Evolutionary conservation across 495 filamentous ascomycete species (phyloP).

Genomic region (Penicillium maclennaniae): DNA sequence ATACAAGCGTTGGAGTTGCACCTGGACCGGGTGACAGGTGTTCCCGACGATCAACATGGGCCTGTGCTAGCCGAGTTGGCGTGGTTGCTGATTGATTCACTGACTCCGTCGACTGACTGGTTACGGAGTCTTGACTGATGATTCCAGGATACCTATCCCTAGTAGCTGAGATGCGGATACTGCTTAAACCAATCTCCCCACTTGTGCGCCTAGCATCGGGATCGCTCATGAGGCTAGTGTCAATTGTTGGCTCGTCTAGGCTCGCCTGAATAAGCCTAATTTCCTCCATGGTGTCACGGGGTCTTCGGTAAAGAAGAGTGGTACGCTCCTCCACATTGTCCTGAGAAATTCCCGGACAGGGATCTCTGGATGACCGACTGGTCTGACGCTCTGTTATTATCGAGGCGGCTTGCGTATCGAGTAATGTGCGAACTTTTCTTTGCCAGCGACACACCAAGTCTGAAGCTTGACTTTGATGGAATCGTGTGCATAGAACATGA

Average conservation of each 20-base stretch:
- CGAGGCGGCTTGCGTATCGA: background rate
- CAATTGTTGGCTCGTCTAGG: background rate
- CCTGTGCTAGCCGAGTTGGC: background rate
- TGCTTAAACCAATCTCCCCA: background rate
- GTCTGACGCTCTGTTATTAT: background rate
- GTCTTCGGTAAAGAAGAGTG: background rate
- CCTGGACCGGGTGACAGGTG: no score
- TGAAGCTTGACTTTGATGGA: constrained; percentile 24
- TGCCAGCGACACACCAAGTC: constrained; percentile 16
- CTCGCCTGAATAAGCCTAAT: background rate
- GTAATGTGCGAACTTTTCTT: constrained; percentile 9
- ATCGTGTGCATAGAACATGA: constrained; percentile 22
- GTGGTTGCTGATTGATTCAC: background rate
- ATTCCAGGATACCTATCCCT: background rate
- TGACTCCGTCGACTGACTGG: background rate
- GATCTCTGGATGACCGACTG: background rate
- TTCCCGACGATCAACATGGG: background rate
- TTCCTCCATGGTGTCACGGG: background rate
- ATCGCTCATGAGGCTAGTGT: background rate
- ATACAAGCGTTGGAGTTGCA: background rate
- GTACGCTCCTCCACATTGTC: background rate
- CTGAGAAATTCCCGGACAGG: background rate
- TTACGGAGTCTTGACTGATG: background rate
- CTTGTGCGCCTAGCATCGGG: background rate
- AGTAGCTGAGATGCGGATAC: background rate